A percentile compares a stretch with the other conserved stretches of the same genome.
phyloP scores from a whole-genome alignment of 2,329 filamentous ascomycete species.

The Cryphonectria parasitica region DNA sequence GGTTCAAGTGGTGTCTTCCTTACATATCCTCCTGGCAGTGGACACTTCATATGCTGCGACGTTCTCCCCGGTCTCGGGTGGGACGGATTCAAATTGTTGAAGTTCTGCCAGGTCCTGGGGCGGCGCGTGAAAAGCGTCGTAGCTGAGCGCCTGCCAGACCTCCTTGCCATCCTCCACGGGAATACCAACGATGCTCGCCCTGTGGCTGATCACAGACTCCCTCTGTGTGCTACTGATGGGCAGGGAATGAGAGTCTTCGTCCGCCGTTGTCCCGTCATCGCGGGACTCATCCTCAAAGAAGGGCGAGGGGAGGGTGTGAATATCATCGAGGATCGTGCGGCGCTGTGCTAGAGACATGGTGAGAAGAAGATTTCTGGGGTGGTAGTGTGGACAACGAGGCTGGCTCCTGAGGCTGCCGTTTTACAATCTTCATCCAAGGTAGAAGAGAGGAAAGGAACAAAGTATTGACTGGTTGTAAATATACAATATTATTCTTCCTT shows the following conservation, averaged over 20 bases:
- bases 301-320: conserved; percentile 6
- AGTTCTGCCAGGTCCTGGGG: not conserved
- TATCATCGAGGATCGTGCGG: conserved; percentile 24
- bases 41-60: conserved; percentile 40
- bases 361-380: not conserved
- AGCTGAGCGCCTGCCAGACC: conserved; percentile 26
- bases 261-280: not conserved
- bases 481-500: not conserved
- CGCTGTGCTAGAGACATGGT: conserved; percentile 28
- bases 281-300: not conserved
- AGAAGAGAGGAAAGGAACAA: not conserved
- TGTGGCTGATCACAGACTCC: not conserved
- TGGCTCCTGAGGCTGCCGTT: not conserved
- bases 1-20: conserved; percentile 21
- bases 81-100: conserved; percentile 21
- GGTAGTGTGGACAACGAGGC: not conserved
- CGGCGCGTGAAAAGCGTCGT: conserved; percentile 24
- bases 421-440: not conserved
- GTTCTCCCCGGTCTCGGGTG: conserved; percentile 23
- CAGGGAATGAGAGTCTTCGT: not conserved
- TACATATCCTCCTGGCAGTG: conserved; percentile 36
- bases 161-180: conserved; percentile 19
- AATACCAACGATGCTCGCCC: conserved; percentile 1
- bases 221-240: not conserved
- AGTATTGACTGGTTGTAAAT: no score